phyloP scores from a whole-genome alignment of 306 rosid genomes.

The Pueraria montana region DNA sequence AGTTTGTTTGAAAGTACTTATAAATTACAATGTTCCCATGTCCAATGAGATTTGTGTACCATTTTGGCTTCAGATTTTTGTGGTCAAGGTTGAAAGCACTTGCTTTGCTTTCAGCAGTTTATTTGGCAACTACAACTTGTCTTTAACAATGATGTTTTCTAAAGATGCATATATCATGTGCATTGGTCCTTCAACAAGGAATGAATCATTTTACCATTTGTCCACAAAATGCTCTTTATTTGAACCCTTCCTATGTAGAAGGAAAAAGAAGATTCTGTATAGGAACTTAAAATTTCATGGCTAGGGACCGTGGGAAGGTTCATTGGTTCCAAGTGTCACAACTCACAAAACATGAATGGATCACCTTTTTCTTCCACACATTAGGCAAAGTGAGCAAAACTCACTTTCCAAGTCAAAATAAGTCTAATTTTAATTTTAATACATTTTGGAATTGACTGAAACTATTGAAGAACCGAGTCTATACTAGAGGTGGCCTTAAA shows the following conservation, averaged over 20 bases:
- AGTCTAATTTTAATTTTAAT: neutral
- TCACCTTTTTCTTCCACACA: neutral
- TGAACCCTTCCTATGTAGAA: neutral
- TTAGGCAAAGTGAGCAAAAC: neutral
- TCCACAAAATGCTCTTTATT: neutral
- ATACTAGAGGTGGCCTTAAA: neutral
- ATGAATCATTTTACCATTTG: neutral
- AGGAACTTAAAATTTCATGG: neutral
- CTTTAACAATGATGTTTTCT: neutral
- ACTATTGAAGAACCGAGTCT: neutral
- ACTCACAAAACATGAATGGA: neutral
- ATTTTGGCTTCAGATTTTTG: constrained; percentile 19
- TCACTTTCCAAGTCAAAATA: neutral
- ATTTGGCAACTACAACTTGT: neutral
- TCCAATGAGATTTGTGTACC: constrained; percentile 8
- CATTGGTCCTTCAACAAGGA: neutral
- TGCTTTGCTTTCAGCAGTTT: neutral
- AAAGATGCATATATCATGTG: too few species aligned
- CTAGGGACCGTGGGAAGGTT: neutral
- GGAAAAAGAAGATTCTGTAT: neutral
- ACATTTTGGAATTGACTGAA: neutral
- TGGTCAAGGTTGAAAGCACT: neutral
- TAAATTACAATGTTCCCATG: constrained; percentile 1
- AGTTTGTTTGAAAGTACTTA: neutral
- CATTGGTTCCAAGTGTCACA: neutral